phyloP scores from a whole-genome alignment of 2,329 filamentous ascomycete species.

The Phyllosticta ampelicida region DNA sequence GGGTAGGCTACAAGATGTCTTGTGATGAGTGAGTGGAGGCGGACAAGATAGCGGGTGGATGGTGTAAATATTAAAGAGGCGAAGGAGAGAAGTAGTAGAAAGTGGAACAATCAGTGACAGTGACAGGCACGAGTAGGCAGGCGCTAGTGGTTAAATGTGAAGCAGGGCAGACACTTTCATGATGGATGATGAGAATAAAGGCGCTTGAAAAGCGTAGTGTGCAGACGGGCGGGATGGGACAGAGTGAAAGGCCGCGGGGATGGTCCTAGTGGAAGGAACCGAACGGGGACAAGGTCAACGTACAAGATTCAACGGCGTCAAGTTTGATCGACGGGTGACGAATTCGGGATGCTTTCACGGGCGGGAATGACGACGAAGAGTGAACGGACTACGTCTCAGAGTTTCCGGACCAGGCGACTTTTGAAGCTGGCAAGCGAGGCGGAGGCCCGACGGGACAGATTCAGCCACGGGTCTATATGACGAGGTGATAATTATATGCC shows the following conservation, averaged over 20 bases:
- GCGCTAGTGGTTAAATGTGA: too few species aligned
- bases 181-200: too few species aligned
- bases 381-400: neutral
- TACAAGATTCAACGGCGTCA: neutral
- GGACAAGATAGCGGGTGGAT: too few species aligned
- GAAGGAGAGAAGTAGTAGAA: too few species aligned
- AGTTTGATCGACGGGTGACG: neutral
- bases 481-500: slow-evolving; percentile 13
- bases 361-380: neutral
- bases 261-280: neutral
- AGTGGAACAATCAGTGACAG: too few species aligned
- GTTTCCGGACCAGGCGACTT: slow-evolving; percentile 4
- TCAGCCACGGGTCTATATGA: slow-evolving; percentile 12
- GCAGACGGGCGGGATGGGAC: neutral
- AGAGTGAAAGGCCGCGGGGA: neutral
- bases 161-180: too few species aligned
- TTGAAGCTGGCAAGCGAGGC: slow-evolving; percentile 7
- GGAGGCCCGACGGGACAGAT: neutral
- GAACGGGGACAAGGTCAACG: neutral
- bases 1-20: too few species aligned
- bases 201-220: neutral
- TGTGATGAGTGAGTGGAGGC: neutral
- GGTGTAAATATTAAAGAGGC: too few species aligned
- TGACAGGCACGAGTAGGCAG: too few species aligned
- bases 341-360: neutral